A percentile compares a stretch with the other conserved stretches of the same genome.
Conservation (phyloP, 768 basidiomycete species). For the Lactarius psammicola region DNA sequence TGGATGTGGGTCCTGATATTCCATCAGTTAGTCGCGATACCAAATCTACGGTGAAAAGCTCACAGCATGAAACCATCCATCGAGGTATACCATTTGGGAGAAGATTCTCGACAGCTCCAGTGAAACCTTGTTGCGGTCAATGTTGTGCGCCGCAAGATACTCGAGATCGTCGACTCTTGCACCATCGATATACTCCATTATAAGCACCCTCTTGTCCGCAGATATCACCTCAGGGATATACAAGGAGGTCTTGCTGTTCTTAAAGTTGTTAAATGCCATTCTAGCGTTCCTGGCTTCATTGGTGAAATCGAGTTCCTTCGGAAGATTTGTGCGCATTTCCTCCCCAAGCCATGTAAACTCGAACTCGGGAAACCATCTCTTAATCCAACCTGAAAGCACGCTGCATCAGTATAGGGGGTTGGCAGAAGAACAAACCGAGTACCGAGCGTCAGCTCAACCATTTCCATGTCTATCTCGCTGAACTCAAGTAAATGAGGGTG, state of each 20-base stretch:
- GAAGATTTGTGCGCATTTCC: conserved; percentile 91
- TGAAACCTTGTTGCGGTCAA: conserved; percentile 92
- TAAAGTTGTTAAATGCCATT: conserved; percentile 69
- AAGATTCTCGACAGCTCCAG: conserved; percentile 90
- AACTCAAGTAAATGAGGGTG: conserved; percentile 94
- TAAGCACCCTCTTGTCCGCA: conserved; percentile 78
- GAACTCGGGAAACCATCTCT: conserved; percentile 92
- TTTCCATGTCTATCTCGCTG: conserved; percentile 85
- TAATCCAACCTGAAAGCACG: conserved; percentile 64
- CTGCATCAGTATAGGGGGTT: conserved; percentile 13
- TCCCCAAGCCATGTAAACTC: conserved; percentile 90
- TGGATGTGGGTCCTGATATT: conserved; percentile 77
- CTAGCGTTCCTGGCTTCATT: conserved; percentile 86
- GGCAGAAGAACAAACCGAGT: conserved; percentile 24
- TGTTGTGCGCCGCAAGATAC: conserved; percentile 76
- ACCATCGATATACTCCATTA: conserved; percentile 95
- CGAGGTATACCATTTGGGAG: conserved; percentile 91
- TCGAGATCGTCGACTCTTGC: conserved; percentile 83
- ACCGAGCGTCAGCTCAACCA: conserved; percentile 75
- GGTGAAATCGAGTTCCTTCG: conserved; percentile 92
- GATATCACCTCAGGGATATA: conserved; percentile 84
- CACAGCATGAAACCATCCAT: conserved; percentile 87
- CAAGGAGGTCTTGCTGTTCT: conserved; percentile 66
- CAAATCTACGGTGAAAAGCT: conserved; percentile 33
- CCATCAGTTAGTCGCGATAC: conserved; percentile 11